phyloP scores from a whole-genome alignment of 2,329 filamentous ascomycete genomes.

The Magnaporthiopsis poae region DNA sequence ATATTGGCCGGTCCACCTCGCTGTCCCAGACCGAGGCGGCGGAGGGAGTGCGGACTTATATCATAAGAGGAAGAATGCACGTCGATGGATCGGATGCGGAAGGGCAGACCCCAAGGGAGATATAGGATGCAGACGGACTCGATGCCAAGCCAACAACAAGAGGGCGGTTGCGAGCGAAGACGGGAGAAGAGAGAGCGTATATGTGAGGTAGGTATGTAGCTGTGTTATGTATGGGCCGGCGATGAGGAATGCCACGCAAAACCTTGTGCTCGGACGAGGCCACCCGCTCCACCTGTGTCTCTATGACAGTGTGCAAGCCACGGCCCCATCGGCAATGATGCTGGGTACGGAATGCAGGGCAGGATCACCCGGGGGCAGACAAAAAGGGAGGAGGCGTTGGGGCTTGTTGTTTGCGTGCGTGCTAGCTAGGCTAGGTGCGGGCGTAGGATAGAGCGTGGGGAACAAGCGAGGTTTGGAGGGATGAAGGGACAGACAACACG shows the following conservation, averaged over 20 bases:
- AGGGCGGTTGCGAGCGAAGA: too few species aligned
- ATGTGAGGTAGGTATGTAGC: neutral
- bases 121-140: neutral
- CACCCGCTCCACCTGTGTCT: neutral
- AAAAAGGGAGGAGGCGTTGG: neutral
- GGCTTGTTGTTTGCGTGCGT: neutral
- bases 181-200: neutral
- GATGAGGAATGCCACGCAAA: neutral
- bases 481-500: neutral
- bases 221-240: neutral
- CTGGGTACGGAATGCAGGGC: neutral
- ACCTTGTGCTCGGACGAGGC: neutral
- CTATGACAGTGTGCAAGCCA: neutral
- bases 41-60: constrained; percentile 1
- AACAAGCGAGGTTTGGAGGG: neutral
- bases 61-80: constrained; percentile 4
- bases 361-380: neutral
- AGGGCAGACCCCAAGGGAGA: neutral
- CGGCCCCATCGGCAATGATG: neutral
- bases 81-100: neutral
- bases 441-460: too few species aligned
- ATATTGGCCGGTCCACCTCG: neutral
- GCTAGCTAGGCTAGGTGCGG: neutral
- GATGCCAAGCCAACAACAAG: neutral
- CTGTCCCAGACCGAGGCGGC: neutral